Conservation (phyloP, 345 rosid genomes). For the Salix caprea region DNA sequence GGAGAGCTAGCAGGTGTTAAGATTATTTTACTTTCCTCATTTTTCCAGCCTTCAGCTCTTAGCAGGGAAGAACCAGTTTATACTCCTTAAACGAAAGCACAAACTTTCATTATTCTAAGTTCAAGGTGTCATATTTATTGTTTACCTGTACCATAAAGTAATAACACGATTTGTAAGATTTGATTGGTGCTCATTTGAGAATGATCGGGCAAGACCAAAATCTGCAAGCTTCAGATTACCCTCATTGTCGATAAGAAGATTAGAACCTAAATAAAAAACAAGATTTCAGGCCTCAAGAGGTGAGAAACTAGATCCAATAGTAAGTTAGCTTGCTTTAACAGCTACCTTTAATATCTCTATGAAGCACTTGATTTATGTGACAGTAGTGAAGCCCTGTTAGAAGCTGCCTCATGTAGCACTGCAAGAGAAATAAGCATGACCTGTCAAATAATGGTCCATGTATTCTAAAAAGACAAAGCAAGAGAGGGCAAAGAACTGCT, state of each 20-base stretch:
- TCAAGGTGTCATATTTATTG: no score
- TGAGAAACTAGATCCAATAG: not conserved
- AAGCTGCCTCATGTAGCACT: conserved; percentile 98
- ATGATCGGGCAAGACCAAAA: conserved; percentile 90
- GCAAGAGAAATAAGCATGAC: conserved; percentile 11
- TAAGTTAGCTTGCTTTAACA: not conserved
- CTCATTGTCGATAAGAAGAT: conserved; percentile 89
- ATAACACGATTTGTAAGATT: conserved; percentile 89
- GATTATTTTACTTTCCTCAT: no score
- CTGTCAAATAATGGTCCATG: not conserved
- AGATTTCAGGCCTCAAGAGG: not conserved
- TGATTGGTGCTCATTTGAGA: conserved; percentile 65
- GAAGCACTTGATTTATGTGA: conserved; percentile 94
- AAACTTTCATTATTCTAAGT: no score
- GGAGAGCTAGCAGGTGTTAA: not conserved
- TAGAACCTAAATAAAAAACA: conserved; percentile 56
- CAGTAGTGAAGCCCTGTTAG: conserved; percentile 95
- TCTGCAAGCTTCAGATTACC: conserved; percentile 93
- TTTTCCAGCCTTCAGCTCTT: no score
- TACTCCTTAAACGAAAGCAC: no score
- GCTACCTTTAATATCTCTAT: conserved; percentile 91
- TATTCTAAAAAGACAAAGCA: not conserved
- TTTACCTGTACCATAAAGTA: conserved; percentile 92
- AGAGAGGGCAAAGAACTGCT: not conserved
- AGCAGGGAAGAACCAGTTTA: no score